Evolutionary conservation across 2,329 filamentous ascomycete species (phyloP).

Genomic region (Penicillium sp.): DNA sequence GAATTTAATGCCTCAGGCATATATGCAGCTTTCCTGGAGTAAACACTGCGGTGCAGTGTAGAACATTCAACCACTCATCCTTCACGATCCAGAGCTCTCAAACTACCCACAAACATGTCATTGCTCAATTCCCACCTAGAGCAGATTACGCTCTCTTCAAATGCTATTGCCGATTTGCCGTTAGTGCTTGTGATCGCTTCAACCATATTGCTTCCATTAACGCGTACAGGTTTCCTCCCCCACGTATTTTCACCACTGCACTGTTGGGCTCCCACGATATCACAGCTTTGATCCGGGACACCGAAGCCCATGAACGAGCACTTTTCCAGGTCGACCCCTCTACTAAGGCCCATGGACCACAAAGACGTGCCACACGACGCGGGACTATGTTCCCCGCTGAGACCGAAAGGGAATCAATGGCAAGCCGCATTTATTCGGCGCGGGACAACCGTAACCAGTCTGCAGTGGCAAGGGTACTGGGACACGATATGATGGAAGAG

Average conservation of each 20-base stretch:
- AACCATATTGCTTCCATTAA: constrained; percentile 7
- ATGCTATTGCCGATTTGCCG: constrained; percentile 73
- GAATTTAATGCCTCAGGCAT: constrained; percentile 9
- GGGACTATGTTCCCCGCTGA: constrained; percentile 52
- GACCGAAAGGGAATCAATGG: constrained; percentile 44
- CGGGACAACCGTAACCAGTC: constrained; percentile 67
- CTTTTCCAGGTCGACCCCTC: constrained; percentile 87
- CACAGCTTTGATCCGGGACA: constrained; percentile 90
- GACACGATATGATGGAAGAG: constrained; percentile 79
- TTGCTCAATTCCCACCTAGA: constrained; percentile 70
- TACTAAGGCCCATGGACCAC: constrained; percentile 50
- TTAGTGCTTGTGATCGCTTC: constrained; percentile 42
- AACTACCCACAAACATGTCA: constrained; percentile 55
- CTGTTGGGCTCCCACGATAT: constrained; percentile 87
- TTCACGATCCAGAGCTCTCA: neutral
- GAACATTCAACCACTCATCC: neutral
- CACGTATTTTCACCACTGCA: constrained; percentile 95
- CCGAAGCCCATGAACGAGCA: constrained; percentile 88
- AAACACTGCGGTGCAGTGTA: constrained; percentile 6
- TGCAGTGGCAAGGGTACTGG: constrained; percentile 85
- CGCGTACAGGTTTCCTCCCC: constrained; percentile 70
- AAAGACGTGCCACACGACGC: constrained; percentile 47
- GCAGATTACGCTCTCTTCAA: constrained; percentile 73
- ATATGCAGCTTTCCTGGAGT: constrained; percentile 8
- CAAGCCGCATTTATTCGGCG: constrained; percentile 49